A percentile compares a stretch with the other conserved stretches of the same genome.
These are phyloP conservation scores for Aspergillus sp. DNA, from an alignment of 2,329 filamentous ascomycete species.

Conservation along the genomic window DNA sequence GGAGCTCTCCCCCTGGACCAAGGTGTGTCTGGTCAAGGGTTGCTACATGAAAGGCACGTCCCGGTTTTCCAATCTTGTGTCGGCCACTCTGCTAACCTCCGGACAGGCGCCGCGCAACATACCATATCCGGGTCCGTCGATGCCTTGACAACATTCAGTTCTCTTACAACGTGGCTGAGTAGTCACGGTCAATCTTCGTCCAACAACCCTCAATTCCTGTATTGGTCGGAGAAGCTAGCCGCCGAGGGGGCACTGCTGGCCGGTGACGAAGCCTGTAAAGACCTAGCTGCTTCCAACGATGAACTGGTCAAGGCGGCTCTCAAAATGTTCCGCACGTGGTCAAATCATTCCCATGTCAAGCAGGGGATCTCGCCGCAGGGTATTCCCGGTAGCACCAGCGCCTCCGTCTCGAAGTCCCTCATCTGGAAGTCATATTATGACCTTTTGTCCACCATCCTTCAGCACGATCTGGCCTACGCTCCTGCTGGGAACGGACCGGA, in stretches of 20 bases:
- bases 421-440: slow-evolving; percentile 87
- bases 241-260: slow-evolving; percentile 72
- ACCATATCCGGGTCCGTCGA: slow-evolving; percentile 47
- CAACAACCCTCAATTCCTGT: slow-evolving; percentile 64
- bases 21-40: slow-evolving; percentile 76
- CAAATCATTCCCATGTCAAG: slow-evolving; percentile 37
- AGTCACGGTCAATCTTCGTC: slow-evolving; percentile 35
- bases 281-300: slow-evolving; percentile 20
- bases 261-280: slow-evolving; percentile 48
- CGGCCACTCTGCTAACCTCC: slow-evolving; percentile 12
- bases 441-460: slow-evolving; percentile 73
- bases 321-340: slow-evolving; percentile 49
- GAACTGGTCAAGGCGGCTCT: slow-evolving; percentile 40
- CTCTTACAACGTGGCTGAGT: slow-evolving; percentile 62
- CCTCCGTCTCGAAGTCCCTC: slow-evolving; percentile 36
- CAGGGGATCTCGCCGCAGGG: slow-evolving; percentile 21
- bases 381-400: slow-evolving; percentile 13
- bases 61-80: slow-evolving; percentile 3
- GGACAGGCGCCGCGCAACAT: slow-evolving; percentile 47
- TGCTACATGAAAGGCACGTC: slow-evolving; percentile 71
- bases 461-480: slow-evolving; percentile 47
- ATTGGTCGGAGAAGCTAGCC: slow-evolving; percentile 77
- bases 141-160: slow-evolving; percentile 66
- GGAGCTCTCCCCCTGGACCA: slow-evolving; percentile 69
- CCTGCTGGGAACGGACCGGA: slow-evolving; percentile 38